Evolutionary conservation across 169 alveolate genomes (phyloP), one percentile per base, ranked within the genome.

Genomic region (Babesia ovis): DNA sequence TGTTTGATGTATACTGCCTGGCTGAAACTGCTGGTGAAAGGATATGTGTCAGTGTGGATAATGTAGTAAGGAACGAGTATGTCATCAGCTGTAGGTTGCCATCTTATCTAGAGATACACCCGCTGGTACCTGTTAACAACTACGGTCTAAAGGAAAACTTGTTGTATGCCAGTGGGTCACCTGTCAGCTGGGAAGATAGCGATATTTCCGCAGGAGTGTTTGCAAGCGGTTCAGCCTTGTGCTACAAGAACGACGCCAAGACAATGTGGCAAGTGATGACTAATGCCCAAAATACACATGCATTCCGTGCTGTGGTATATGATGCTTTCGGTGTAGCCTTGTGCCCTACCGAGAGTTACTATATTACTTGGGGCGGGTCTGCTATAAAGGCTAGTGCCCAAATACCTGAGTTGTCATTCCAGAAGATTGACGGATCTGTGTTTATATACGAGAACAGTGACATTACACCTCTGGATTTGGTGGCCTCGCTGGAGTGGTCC

Each of bases 301-400:
- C 68, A 8, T 72, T 72, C 66, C 64, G 68, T 29, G 83, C 83
- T 14, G 51, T 72, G 4, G 72, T 56, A 8, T 72, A 50, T 37
- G 83, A 72, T 25, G 66, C 72, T 16, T 59, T 53, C 25, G 83
- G 75, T 11, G 45, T n/a, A 0, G 54, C 74, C 3, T 57, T 72
- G 4, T 22, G 32, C 11, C 83, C 83, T 27, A 53, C 34, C 32
- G 66, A 57, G 42, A 72, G 32, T 45, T 72, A 27, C 58, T 43
- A 41, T 9, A 27, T 72, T 1, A 18, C n/a, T 3, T 72, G 83
- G 83, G 12, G 45, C 41, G 71, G 71, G 25, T 43, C 71, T 6
- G 61, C 71, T 4, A 12, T 42, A 9, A 6, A 46, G 0, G 60
- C 42, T 14, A 16, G 31, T 41, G 31, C 68, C 6, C 16, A 68